These are phyloP conservation scores for Hebeloma cylindrosporum DNA, from an alignment of 768 basidiomycete species.

Conservation along the genomic window DNA sequence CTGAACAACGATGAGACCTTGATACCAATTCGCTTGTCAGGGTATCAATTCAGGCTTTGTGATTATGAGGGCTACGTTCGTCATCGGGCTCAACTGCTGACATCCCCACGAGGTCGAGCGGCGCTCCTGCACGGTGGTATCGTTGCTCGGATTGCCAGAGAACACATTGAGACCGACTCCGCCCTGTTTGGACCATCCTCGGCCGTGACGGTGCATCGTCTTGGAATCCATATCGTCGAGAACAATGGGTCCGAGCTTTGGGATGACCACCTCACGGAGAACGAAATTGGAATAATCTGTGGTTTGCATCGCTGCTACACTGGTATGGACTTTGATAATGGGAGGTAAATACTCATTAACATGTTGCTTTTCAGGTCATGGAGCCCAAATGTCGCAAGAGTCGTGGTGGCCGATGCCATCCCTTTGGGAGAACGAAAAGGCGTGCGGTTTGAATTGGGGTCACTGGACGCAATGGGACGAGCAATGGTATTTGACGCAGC, in stretches of 20 bases:
- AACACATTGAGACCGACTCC: slow-evolving; percentile 7
- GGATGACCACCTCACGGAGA: slow-evolving; percentile 23
- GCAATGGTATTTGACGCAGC: slow-evolving; percentile 2
- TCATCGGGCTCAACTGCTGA: slow-evolving; percentile 1
- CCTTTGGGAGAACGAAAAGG: neutral
- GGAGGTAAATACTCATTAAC: neutral
- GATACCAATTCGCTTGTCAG: too few species aligned
- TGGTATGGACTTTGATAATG: too few species aligned
- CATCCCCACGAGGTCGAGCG: slow-evolving; percentile 22
- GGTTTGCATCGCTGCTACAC: slow-evolving; percentile 24
- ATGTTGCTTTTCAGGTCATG: neutral
- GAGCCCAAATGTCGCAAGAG: slow-evolving; percentile 1
- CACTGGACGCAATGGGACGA: slow-evolving; percentile 12
- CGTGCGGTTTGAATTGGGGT: slow-evolving; percentile 5
- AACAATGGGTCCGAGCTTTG: slow-evolving; percentile 6
- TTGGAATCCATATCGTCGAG: too few species aligned
- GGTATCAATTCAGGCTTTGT: too few species aligned
- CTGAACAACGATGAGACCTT: too few species aligned
- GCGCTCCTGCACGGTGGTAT: slow-evolving; percentile 27
- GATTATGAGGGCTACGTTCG: slow-evolving; percentile 3
- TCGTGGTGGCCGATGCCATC: slow-evolving; percentile 14
- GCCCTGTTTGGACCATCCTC: slow-evolving; percentile 21
- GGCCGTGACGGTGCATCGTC: slow-evolving; percentile 3
- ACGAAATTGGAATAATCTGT: slow-evolving; percentile 22
- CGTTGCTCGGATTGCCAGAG: slow-evolving; percentile 21